Conservation (phyloP, 441 rosid genomes). For the Arabidopsis lyrata region DNA sequence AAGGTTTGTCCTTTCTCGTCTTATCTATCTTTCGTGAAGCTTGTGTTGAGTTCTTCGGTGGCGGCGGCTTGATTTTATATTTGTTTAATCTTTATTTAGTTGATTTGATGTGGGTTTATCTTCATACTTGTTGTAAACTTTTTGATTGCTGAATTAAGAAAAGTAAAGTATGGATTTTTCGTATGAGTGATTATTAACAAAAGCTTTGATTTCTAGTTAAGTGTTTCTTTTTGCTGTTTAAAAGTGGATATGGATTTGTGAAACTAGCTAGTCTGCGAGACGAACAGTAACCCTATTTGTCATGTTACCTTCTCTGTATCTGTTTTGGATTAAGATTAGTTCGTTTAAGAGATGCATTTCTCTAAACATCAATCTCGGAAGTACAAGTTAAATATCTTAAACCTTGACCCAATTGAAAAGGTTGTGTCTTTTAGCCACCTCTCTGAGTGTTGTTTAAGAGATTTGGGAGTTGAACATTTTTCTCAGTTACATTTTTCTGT, state of each 20-base stretch:
- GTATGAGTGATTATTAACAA: too few species aligned
- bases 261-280: background rate
- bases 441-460: background rate
- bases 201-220: background rate
- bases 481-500: background rate
- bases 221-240: background rate
- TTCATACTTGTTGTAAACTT: background rate
- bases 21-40: background rate
- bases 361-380: background rate
- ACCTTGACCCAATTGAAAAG: background rate
- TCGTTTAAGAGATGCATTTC: background rate
- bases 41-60: conserved; percentile 12
- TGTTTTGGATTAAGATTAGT: conserved; percentile 2
- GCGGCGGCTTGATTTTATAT: conserved; percentile 25
- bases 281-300: background rate
- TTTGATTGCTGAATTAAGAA: conserved; percentile 2
- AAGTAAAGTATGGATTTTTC: conserved; percentile 25
- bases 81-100: background rate
- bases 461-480: conserved; percentile 7
- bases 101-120: conserved; percentile 19
- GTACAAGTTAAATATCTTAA: background rate
- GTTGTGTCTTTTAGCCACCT: background rate
- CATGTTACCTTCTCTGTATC: background rate
- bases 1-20: conserved; percentile 54
- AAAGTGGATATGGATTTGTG: background rate